Conservation (phyloP, 352 stramenopile species). For the Pythium rishiriense region DNA sequence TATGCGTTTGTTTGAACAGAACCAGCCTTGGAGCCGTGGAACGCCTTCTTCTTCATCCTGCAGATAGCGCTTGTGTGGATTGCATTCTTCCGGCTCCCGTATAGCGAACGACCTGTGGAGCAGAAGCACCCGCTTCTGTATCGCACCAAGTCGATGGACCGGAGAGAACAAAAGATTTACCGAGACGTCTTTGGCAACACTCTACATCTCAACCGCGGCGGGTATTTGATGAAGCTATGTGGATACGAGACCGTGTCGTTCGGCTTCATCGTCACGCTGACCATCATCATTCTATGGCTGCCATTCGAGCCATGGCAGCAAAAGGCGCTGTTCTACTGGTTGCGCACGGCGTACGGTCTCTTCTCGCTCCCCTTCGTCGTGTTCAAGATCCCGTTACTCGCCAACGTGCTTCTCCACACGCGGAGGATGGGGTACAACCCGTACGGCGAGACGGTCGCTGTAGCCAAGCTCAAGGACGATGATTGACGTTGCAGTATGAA, state of each 20-base stretch:
- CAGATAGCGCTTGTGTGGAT: slow-evolving; percentile 85
- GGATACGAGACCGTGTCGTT: slow-evolving; percentile 86
- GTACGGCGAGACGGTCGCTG: slow-evolving; percentile 67
- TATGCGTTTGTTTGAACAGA: slow-evolving; percentile 27
- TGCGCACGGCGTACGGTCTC: slow-evolving; percentile 82
- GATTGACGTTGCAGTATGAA: slow-evolving; percentile 6
- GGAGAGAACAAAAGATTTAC: slow-evolving; percentile 47
- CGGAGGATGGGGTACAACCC: slow-evolving; percentile 85
- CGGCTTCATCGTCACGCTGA: slow-evolving; percentile 64
- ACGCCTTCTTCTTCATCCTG: slow-evolving; percentile 80
- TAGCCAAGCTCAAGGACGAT: slow-evolving; percentile 41
- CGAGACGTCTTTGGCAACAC: slow-evolving; percentile 83
- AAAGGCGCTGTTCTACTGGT: slow-evolving; percentile 85
- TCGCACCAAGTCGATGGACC: slow-evolving; percentile 50
- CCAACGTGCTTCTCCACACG: slow-evolving; percentile 84
- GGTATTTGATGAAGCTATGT: slow-evolving; percentile 87
- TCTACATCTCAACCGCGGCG: slow-evolving; percentile 74
- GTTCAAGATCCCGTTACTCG: slow-evolving; percentile 86
- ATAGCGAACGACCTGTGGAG: slow-evolving; percentile 69
- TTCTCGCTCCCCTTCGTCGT: slow-evolving; percentile 86
- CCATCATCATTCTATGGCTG: slow-evolving; percentile 59
- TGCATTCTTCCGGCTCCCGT: slow-evolving; percentile 83
- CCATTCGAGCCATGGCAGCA: slow-evolving; percentile 79
- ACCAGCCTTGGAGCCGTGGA: slow-evolving; percentile 62
- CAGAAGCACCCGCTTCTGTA: slow-evolving; percentile 50